Conservation (phyloP, 352 stramenopile genomes). For the Pythium grandisporangium region DNA sequence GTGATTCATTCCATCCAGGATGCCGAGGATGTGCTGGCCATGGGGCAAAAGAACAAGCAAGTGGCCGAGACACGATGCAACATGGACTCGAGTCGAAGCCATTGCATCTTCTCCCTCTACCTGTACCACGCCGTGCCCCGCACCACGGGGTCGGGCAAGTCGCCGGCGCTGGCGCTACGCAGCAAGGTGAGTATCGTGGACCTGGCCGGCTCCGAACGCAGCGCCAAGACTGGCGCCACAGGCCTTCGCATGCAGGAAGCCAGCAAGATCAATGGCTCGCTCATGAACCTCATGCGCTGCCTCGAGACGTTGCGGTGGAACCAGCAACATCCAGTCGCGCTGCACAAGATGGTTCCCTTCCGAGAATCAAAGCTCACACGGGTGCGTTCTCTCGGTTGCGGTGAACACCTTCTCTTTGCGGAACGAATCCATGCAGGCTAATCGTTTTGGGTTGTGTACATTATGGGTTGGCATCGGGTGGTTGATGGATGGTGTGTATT, state of each 20-base stretch:
- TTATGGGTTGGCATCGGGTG: no score
- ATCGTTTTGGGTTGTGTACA: not conserved
- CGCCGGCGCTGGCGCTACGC: constrained; percentile 4
- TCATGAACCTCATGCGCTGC: constrained; percentile 98
- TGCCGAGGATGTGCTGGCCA: constrained; percentile 60
- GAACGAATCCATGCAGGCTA: not conserved
- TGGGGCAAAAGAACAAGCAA: constrained; percentile 60
- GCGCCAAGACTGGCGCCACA: constrained; percentile 70
- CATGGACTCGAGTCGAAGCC: constrained; percentile 84
- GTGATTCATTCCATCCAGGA: constrained; percentile 54
- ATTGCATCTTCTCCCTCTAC: constrained; percentile 87
- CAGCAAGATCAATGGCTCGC: constrained; percentile 96
- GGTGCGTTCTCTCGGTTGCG: constrained; percentile 11
- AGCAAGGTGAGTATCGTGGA: constrained; percentile 93
- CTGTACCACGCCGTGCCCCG: constrained; percentile 43
- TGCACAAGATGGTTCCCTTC: constrained; percentile 94
- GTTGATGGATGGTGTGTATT: not conserved
- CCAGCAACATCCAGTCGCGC: constrained; percentile 57
- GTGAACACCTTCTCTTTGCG: not conserved
- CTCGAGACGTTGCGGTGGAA: constrained; percentile 92
- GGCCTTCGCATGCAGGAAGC: constrained; percentile 92
- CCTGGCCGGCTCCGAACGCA: constrained; percentile 80
- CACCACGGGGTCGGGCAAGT: no score
- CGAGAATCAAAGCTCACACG: constrained; percentile 95
- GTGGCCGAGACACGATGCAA: constrained; percentile 87